Evolutionary conservation across 2,329 filamentous ascomycete genomes (phyloP).

Genomic region (Escovopsis sp.): DNA sequence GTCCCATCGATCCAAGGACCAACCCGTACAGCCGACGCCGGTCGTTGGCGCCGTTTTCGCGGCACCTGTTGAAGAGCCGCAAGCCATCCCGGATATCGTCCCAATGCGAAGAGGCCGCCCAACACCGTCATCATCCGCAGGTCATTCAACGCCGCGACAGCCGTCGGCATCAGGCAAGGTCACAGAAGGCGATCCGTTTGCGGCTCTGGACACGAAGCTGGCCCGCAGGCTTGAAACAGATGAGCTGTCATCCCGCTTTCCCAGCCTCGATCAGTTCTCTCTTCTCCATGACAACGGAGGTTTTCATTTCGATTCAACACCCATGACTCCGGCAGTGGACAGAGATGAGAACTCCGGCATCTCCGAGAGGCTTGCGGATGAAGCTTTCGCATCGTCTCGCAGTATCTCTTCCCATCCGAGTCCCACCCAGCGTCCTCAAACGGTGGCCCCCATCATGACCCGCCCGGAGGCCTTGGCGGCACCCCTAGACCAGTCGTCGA

Average conservation of each 20-base stretch:
- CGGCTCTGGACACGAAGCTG: slow-evolving; percentile 59
- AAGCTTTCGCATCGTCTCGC: slow-evolving; percentile 53
- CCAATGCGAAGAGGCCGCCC: slow-evolving; percentile 83
- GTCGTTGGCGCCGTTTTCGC: slow-evolving; percentile 66
- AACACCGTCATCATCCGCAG: slow-evolving; percentile 17
- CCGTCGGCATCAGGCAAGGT: slow-evolving; percentile 38
- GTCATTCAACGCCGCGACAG: background rate
- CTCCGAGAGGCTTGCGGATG: slow-evolving; percentile 65
- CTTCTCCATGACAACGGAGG: slow-evolving; percentile 76
- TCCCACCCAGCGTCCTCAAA: slow-evolving; percentile 16
- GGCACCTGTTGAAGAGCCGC: slow-evolving; percentile 54
- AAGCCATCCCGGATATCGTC: slow-evolving; percentile 71
- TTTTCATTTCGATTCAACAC: slow-evolving; percentile 48
- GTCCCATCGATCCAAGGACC: slow-evolving; percentile 5
- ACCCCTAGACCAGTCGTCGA: slow-evolving; percentile 16
- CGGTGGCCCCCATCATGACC: slow-evolving; percentile 13
- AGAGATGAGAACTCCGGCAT: slow-evolving; percentile 45
- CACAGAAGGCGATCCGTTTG: slow-evolving; percentile 70
- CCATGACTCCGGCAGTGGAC: slow-evolving; percentile 33
- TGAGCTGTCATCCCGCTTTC: slow-evolving; percentile 74
- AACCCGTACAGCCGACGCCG: slow-evolving; percentile 38
- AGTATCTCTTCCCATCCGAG: slow-evolving; percentile 8
- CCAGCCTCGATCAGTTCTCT: slow-evolving; percentile 84
- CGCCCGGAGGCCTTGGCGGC: slow-evolving; percentile 7
- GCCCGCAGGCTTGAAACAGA: slow-evolving; percentile 43